These are phyloP conservation scores for Brettanomyces sp. DNA, from an alignment of 805 yeast species.

Conservation along the genomic window DNA sequence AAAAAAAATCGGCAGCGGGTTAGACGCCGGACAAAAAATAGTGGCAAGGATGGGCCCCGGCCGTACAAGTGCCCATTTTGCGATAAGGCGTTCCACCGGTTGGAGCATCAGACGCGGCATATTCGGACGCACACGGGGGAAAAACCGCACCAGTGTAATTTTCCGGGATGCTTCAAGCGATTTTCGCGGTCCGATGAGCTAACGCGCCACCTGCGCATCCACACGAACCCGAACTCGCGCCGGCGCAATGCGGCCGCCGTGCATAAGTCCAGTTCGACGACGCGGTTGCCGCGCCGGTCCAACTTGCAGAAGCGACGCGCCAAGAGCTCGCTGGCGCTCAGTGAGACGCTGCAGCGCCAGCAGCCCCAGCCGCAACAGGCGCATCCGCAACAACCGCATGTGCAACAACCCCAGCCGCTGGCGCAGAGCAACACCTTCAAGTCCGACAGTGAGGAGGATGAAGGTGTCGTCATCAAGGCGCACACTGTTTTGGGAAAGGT, in stretches of 20 bases:
- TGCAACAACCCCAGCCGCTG: not conserved
- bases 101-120: conserved; percentile 88
- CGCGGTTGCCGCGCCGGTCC: conserved; percentile 7
- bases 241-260: conserved; percentile 16
- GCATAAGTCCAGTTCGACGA: conserved; percentile 7
- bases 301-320: conserved; percentile 4
- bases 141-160: conserved; percentile 79
- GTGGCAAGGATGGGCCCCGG: conserved; percentile 28
- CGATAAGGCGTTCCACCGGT: conserved; percentile 75
- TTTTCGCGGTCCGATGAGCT: conserved; percentile 79
- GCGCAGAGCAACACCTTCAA: not conserved
- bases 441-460: conserved; percentile 5
- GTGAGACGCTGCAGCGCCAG: not conserved
- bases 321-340: not conserved
- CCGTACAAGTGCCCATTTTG: conserved; percentile 85
- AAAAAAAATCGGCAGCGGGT: too few relatives aligned
- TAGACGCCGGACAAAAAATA: conserved; percentile 15
- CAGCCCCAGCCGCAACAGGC: not conserved
- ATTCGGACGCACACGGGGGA: conserved; percentile 91
- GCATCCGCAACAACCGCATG: too few relatives aligned
- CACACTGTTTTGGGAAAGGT: not conserved
- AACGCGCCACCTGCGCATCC: conserved; percentile 78
- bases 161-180: conserved; percentile 74
- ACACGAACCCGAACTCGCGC: conserved; percentile 43
- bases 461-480: conserved; percentile 5